Evolutionary conservation across 1,139 yeast genomes (phyloP), one percentile per base, ranked within the genome.

Genomic region (Geotrichum armillariae): DNA sequence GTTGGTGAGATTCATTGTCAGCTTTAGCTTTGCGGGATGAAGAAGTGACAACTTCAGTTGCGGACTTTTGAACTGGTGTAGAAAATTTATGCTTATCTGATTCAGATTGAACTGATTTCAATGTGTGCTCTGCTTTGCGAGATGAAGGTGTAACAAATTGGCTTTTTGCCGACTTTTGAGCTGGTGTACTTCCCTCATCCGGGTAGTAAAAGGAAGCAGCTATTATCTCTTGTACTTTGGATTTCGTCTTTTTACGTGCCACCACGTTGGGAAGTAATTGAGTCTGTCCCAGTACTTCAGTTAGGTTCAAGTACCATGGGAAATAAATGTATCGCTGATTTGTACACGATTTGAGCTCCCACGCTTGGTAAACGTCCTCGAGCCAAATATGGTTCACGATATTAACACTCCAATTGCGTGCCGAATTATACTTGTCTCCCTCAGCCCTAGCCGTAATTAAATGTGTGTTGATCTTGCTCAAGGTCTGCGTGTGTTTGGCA

Each of bases 361-460:
- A 85, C 40, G 73, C 67, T 0, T 82, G 73, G 62, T 75, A 85
- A 47, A 86, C 77, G 52, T 87, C 93, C 63, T 93, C 98, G 12
- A 93, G 68, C 99, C 99, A 93, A 14, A 83, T 62, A 65, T 88
- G 96, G 61, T 85, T 90, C 0, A 88, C 84, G 1, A 85, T 76
- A 6, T 71, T 69, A 1, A 77, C 61, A 70, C 81, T 77, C 82
- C 90, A 86, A 38, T 70, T 69, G 31, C 71, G 65, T 0, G 95
- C 95, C 9, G 93, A 87, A 11, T 76, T 77, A 61, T 77, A 87
- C 67, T 93, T 93, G 52, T 75, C 78, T 1, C 99, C 97, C 14
- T 66, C 66, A 0, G 86, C 77, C 37, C 74, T 74, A 0, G 90
- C 85, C 2, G 89, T 81, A 9, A 93, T 75, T 42, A 93, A 71